These are phyloP conservation scores for Rhododendron simsii DNA, from an alignment of 148 eudicot species.

Conservation along the genomic window DNA sequence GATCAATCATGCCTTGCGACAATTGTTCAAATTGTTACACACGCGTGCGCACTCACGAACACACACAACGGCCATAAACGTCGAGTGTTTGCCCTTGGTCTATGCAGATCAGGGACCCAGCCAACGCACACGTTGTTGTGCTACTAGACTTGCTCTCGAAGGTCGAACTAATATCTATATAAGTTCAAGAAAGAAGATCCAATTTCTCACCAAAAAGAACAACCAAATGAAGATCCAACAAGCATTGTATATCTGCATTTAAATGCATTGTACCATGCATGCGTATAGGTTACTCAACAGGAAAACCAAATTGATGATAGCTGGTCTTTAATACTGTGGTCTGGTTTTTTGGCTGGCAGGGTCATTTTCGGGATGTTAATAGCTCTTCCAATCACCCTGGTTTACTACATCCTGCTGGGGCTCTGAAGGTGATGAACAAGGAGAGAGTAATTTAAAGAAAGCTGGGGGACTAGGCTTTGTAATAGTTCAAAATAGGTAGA, in stretches of 20 bases:
- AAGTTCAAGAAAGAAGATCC: neutral
- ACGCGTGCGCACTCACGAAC: too few species aligned
- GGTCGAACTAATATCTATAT: neutral
- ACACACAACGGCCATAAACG: too few species aligned
- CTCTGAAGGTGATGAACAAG: conserved; percentile 24
- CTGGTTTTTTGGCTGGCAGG: conserved; percentile 28
- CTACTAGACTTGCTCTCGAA: neutral
- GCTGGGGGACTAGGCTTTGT: conserved; percentile 1
- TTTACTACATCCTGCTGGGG: conserved; percentile 82
- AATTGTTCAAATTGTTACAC: neutral
- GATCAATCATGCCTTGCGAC: neutral
- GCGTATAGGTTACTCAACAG: neutral
- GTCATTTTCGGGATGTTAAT: conserved; percentile 92
- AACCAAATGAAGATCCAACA: neutral
- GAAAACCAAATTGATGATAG: neutral
- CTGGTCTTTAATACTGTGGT: neutral
- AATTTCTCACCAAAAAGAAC: neutral
- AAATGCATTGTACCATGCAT: neutral
- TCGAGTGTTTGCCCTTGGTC: too few species aligned
- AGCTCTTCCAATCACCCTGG: conserved; percentile 75
- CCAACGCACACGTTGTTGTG: neutral
- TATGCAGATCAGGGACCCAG: too few species aligned
- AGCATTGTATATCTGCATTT: neutral
- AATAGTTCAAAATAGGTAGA: neutral
- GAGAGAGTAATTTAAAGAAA: neutral